These are phyloP conservation scores for Diaporthe longicolla DNA, from an alignment of 2,329 filamentous ascomycete genomes.

Conservation along the genomic window DNA sequence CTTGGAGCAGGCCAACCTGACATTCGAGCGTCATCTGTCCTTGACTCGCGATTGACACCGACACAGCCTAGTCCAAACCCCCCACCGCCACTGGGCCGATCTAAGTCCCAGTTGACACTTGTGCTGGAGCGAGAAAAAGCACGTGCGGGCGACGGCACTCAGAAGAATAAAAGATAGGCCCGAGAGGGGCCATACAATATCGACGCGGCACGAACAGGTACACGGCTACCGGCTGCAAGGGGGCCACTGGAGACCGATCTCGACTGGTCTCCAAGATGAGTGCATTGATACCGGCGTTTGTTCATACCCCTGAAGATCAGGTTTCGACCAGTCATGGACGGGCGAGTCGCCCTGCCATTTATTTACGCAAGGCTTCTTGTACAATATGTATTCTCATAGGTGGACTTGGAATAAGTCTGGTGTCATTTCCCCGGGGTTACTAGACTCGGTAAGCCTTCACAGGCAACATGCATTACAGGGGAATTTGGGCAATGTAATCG, in stretches of 20 bases:
- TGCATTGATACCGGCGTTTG: conserved; percentile 23
- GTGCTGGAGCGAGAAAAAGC: conserved; percentile 68
- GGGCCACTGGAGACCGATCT: background rate
- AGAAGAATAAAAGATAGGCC: conserved; percentile 15
- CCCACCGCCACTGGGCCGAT: conserved; percentile 66
- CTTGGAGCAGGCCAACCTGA: conserved; percentile 44
- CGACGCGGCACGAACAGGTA: background rate
- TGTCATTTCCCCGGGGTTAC: background rate
- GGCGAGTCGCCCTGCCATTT: background rate
- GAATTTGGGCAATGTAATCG: background rate
- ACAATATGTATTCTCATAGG: background rate
- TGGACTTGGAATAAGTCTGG: background rate
- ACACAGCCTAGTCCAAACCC: conserved; percentile 63
- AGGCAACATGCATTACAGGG: background rate
- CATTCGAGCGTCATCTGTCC: conserved; percentile 51
- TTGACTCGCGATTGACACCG: conserved; percentile 59
- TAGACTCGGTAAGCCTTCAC: conserved; percentile 16
- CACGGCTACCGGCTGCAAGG: background rate
- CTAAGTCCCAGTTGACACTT: conserved; percentile 72
- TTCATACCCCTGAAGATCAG: background rate
- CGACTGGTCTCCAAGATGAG: background rate
- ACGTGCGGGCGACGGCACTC: conserved; percentile 47
- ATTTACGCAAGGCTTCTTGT: background rate
- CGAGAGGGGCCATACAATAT: too few species aligned
- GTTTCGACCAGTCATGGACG: background rate